phyloP scores from a whole-genome alignment of 257 asterid genomes.

The Verbena officinalis region DNA sequence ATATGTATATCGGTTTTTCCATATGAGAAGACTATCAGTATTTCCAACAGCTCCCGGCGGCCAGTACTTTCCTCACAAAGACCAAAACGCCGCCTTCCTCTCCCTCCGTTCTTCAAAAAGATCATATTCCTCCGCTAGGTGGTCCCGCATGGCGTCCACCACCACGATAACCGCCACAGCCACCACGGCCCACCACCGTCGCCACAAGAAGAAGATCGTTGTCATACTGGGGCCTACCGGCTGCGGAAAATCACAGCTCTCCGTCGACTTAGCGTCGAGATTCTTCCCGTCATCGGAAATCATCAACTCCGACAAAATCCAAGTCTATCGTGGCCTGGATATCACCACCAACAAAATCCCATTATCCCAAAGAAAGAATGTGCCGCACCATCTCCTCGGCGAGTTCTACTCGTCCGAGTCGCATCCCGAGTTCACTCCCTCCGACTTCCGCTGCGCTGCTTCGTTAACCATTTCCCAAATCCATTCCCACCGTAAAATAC shows the following conservation, averaged over 20 bases:
- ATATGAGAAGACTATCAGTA: conserved; percentile 48
- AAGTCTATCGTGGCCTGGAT: conserved; percentile 56
- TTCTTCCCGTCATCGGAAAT: conserved; percentile 63
- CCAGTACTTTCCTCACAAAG: conserved; percentile 26
- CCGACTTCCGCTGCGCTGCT: conserved; percentile 51
- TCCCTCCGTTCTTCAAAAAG: conserved; percentile 19
- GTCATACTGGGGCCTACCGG: conserved; percentile 87
- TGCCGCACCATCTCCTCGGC: conserved; percentile 73
- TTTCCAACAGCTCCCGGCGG: conserved; percentile 22
- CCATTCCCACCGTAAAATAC: conserved; percentile 37
- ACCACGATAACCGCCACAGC: conserved; percentile 16
- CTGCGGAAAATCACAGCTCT: conserved; percentile 79
- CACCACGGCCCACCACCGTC: background rate
- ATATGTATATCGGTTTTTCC: conserved; percentile 13
- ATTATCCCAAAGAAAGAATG: conserved; percentile 42
- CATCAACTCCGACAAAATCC: conserved; percentile 87
- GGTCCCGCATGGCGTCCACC: conserved; percentile 36
- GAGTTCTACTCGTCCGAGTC: conserved; percentile 59
- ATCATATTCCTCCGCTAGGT: conserved; percentile 13
- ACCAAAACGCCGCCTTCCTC: conserved; percentile 16
- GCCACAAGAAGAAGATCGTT: conserved; percentile 49
- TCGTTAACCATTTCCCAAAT: conserved; percentile 48
- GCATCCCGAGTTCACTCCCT: conserved; percentile 55
- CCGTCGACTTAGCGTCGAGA: conserved; percentile 66
- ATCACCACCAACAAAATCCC: conserved; percentile 79